These are phyloP conservation scores for Globisporangium apiculatum DNA, from an alignment of 352 stramenopile genomes.

Conservation along the genomic window DNA sequence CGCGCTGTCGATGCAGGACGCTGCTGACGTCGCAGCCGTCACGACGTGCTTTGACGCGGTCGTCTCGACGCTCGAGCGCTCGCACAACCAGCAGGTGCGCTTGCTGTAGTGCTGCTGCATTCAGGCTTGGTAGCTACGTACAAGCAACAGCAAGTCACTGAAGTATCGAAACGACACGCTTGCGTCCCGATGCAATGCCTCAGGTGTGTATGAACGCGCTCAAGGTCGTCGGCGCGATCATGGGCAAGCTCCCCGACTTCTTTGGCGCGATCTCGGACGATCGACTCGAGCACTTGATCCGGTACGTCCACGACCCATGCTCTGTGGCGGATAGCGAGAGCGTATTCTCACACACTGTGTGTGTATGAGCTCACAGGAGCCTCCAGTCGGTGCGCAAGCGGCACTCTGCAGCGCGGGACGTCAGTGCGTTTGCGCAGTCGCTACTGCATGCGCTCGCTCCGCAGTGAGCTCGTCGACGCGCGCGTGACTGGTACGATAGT, in stretches of 20 bases:
- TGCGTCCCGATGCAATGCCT: too few relatives aligned
- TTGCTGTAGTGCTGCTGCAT: background rate
- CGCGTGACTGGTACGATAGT: too few relatives aligned
- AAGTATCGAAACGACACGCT: too few relatives aligned
- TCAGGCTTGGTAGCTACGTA: background rate
- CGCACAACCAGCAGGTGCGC: slow-evolving; percentile 13
- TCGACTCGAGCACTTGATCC: slow-evolving; percentile 22
- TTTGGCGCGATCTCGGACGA: slow-evolving; percentile 18
- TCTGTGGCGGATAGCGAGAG: background rate
- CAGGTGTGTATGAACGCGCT: slow-evolving; percentile 43
- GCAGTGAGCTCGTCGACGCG: background rate
- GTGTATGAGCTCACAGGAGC: slow-evolving; percentile 17
- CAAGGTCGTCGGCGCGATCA: slow-evolving; percentile 47
- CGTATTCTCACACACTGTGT: slow-evolving; percentile 1
- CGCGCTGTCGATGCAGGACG: slow-evolving; percentile 2
- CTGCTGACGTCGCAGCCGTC: background rate
- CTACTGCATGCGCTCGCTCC: slow-evolving; percentile 26
- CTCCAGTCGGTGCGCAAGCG: slow-evolving; percentile 28
- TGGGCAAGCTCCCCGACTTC: slow-evolving; percentile 40
- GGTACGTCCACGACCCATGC: slow-evolving; percentile 11
- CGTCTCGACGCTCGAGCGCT: slow-evolving; percentile 1
- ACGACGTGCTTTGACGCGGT: slow-evolving; percentile 3
- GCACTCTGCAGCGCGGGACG: slow-evolving; percentile 10
- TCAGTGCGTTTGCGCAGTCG: slow-evolving; percentile 42
- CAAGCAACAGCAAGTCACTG: too few relatives aligned